A percentile compares a stretch with the other conserved stretches of the same genome.
These are phyloP conservation scores for Dalbergia oliveri DNA, from an alignment of 306 rosid genomes.

Conservation along the genomic window DNA sequence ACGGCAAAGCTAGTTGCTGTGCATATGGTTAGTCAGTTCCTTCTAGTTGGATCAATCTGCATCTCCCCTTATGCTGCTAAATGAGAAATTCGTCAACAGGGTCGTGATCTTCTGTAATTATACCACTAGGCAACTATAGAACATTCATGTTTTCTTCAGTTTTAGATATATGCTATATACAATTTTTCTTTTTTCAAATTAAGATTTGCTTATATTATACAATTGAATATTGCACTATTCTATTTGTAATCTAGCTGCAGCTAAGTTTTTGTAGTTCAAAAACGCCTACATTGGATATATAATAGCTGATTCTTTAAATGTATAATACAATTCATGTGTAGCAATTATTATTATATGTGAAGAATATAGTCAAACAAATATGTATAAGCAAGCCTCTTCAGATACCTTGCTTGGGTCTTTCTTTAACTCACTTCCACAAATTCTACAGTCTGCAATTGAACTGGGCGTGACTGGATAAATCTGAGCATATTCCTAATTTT, in stretches of 20 bases:
- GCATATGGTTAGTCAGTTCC: slow-evolving; percentile 15
- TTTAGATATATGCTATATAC: slow-evolving; percentile 24
- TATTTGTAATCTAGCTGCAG: slow-evolving; percentile 41
- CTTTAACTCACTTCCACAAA: not conserved
- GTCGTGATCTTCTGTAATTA: slow-evolving; percentile 50
- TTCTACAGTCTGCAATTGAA: not conserved
- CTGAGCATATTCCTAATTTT: slow-evolving; percentile 2
- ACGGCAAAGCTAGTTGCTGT: slow-evolving; percentile 20
- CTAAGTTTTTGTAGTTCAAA: slow-evolving; percentile 34
- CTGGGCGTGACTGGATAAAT: not conserved
- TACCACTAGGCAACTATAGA: slow-evolving; percentile 38
- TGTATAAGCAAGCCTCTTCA: not conserved
- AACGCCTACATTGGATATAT: slow-evolving; percentile 1
- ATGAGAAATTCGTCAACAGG: slow-evolving; percentile 45
- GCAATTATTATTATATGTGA: not conserved
- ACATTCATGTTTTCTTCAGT: slow-evolving; percentile 27
- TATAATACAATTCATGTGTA: not conserved
- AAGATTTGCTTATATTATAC: slow-evolving; percentile 25
- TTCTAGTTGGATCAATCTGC: slow-evolving; percentile 28
- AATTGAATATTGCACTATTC: not conserved
- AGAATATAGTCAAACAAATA: not conserved
- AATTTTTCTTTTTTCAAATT: not conserved
- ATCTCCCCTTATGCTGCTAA: slow-evolving; percentile 33
- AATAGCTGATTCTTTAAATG: slow-evolving; percentile 11
- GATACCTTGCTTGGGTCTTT: too few relatives aligned